These are phyloP conservation scores for Diaporthe nobilis DNA, from an alignment of 2,329 filamentous ascomycete species.

Conservation along the genomic window DNA sequence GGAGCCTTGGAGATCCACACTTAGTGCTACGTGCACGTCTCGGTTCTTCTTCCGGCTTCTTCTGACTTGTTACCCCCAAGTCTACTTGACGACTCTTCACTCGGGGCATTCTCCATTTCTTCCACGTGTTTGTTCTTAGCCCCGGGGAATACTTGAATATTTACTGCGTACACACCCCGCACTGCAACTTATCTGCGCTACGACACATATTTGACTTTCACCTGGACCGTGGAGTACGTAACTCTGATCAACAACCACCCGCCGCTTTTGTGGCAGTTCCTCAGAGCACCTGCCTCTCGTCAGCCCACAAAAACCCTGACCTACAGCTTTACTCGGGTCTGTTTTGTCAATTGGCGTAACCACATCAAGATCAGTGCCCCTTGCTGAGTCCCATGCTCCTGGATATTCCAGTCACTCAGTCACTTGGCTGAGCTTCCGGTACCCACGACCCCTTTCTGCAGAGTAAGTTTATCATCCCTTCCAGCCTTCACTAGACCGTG, in stretches of 20 bases:
- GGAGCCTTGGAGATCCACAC: background rate
- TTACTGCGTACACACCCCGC: background rate
- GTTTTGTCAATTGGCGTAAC: background rate
- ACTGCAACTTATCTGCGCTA: background rate
- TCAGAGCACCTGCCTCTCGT: background rate
- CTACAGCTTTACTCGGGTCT: background rate
- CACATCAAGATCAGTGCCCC: background rate
- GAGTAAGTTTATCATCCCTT: background rate
- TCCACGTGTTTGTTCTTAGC: background rate
- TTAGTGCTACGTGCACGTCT: background rate
- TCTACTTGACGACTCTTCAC: background rate
- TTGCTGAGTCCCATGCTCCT: background rate
- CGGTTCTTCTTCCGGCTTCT: background rate
- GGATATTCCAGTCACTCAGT: background rate
- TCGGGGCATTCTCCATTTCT: background rate
- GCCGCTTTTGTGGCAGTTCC: background rate
- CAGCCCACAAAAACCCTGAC: background rate
- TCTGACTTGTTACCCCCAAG: background rate
- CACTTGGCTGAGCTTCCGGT: background rate
- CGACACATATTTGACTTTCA: background rate
- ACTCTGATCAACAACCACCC: background rate
- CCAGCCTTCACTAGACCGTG: background rate
- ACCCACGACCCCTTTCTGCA: background rate
- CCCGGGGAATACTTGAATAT: background rate
- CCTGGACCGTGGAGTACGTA: background rate